A percentile compares a stretch with the other conserved stretches of the same genome.
Evolutionary conservation across 2,329 filamentous ascomycete genomes (phyloP).

Genomic region (Nemania diffusa): DNA sequence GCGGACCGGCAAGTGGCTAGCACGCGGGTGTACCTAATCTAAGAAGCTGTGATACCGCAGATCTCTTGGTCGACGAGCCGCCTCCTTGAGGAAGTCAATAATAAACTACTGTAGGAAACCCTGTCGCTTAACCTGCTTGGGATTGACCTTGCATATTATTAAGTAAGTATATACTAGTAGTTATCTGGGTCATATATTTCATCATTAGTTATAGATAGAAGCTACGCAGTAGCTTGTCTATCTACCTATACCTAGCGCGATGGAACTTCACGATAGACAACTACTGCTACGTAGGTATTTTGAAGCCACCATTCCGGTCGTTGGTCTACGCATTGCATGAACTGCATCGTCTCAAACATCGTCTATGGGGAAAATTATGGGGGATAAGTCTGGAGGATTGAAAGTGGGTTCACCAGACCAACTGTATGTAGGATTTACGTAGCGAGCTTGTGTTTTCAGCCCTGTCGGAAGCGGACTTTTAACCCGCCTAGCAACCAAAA

Average conservation of each 20-base stretch:
- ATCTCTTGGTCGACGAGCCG: conserved; percentile 20
- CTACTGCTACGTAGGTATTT: background rate
- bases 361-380: conserved; percentile 22
- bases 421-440: background rate
- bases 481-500: conserved; percentile 30
- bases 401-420: conserved; percentile 23
- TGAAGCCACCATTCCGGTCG: conserved; percentile 18
- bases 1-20: conserved; percentile 14
- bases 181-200: background rate
- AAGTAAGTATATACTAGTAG: background rate
- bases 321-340: conserved; percentile 19
- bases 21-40: conserved; percentile 8
- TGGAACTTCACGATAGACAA: background rate
- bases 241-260: background rate
- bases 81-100: conserved; percentile 20
- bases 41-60: conserved; percentile 16
- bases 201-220: background rate
- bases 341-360: conserved; percentile 29
- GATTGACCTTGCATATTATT: conserved; percentile 20
- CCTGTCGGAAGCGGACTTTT: conserved; percentile 35
- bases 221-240: too few relatives aligned
- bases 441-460: conserved; percentile 33
- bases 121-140: conserved; percentile 10
- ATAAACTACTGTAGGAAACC: conserved; percentile 17
- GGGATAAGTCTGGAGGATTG: conserved; percentile 22